phyloP scores from a whole-genome alignment of 768 basidiomycete species.

The Hysterangium stoloniferum region DNA sequence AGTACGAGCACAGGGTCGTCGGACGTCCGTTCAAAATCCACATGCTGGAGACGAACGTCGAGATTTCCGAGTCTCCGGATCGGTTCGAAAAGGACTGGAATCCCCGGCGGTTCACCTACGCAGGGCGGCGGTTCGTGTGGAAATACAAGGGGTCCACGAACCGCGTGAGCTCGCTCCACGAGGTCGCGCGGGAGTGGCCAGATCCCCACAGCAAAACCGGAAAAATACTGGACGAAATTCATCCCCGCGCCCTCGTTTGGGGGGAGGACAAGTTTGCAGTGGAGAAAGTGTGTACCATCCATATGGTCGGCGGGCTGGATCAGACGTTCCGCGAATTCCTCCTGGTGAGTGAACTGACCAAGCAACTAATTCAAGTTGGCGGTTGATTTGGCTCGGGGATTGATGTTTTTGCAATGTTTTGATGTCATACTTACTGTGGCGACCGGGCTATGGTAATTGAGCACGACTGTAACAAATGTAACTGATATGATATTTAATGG shows the following conservation, averaged over 20 bases:
- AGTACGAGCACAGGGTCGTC: background rate
- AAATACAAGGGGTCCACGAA: background rate
- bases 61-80: background rate
- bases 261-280: too few relatives aligned
- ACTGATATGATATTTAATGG: too few relatives aligned
- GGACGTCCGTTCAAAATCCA: background rate
- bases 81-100: background rate
- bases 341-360: background rate
- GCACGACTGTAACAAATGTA: too few relatives aligned
- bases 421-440: too few relatives aligned
- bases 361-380: background rate
- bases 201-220: background rate
- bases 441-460: too few relatives aligned
- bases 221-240: background rate
- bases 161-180: background rate
- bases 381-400: background rate
- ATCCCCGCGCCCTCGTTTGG: too few relatives aligned
- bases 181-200: background rate
- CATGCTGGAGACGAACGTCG: background rate
- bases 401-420: too few relatives aligned
- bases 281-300: too few relatives aligned
- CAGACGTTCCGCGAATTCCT: background rate
- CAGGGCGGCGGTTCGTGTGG: background rate
- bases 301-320: background rate
- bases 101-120: background rate